Percentiles rank a stretch among this genome's conserved stretches.
phyloP scores from a whole-genome alignment of 1,139 yeast species.

The Magnusiomyces tetraspermus region DNA sequence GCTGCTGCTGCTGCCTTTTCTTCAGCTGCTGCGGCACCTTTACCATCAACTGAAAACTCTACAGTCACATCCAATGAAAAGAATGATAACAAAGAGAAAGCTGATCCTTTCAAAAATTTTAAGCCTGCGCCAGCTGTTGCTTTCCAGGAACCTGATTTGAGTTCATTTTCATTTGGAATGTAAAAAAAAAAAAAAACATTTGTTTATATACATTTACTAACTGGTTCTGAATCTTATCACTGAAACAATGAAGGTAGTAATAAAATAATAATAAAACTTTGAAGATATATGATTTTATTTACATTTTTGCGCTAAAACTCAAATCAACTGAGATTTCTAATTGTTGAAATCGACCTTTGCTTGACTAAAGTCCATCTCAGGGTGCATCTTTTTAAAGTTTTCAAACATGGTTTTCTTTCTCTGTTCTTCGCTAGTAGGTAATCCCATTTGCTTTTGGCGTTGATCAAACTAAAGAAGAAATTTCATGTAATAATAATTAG shows the following conservation, averaged over 20 bases:
- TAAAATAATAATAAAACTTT: too few species aligned
- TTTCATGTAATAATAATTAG: constrained; percentile 1
- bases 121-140: constrained; percentile 45
- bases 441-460: constrained; percentile 34
- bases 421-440: constrained; percentile 33
- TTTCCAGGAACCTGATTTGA: constrained; percentile 73
- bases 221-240: too few species aligned
- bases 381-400: constrained; percentile 37
- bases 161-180: constrained; percentile 55
- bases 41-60: neutral
- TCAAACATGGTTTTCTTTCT: constrained; percentile 31
- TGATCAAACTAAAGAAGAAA: constrained; percentile 34
- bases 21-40: constrained; percentile 2
- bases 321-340: too few species aligned
- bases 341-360: constrained; percentile 16
- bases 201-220: too few species aligned
- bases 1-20: neutral
- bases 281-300: neutral
- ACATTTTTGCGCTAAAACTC: neutral
- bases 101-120: constrained; percentile 14
- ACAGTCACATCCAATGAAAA: constrained; percentile 1
- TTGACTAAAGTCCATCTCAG: constrained; percentile 36
- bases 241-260: too few species aligned
- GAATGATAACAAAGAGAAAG: constrained; percentile 9
- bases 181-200: neutral